phyloP scores from a whole-genome alignment of 2,329 filamentous ascomycete genomes.

The Ophiostoma pallidulum region DNA sequence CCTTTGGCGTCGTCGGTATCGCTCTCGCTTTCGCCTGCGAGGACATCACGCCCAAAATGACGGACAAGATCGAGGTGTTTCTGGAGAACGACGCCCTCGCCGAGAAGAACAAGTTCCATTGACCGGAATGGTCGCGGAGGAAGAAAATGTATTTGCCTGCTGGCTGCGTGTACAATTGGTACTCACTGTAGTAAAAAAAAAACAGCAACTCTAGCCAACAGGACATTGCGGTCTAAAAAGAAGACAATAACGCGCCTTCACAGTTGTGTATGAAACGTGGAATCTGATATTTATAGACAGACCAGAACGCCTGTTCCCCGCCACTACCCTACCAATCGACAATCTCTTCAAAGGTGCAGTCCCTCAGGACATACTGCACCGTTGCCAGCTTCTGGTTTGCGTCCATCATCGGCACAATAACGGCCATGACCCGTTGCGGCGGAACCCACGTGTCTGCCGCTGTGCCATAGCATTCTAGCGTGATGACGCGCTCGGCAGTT shows the following conservation, averaged over 20 bases:
- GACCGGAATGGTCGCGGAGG: not conserved
- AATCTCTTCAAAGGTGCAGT: not conserved
- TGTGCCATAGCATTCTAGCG: constrained; percentile 1
- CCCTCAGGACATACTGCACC: not conserved
- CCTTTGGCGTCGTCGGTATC: constrained; percentile 3
- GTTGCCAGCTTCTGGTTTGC: not conserved
- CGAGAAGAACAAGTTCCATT: constrained; percentile 6
- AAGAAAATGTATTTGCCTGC: no score
- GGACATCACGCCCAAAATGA: constrained; percentile 6
- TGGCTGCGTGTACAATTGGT: no score
- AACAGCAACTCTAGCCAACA: no score
- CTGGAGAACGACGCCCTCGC: constrained; percentile 2
- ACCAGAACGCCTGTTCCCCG: no score
- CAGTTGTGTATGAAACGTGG: no score
- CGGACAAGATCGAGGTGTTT: constrained; percentile 1
- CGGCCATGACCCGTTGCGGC: not conserved
- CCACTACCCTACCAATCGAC: not conserved
- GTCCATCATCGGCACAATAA: constrained; percentile 3
- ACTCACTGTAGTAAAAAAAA: no score
- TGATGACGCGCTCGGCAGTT: constrained; percentile 3
- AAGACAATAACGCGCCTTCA: no score
- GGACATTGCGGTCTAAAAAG: no score
- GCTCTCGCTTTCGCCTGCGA: not conserved
- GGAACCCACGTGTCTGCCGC: not conserved
- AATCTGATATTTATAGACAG: no score